Percentiles rank a stretch among this genome's conserved stretches.
Evolutionary conservation across 208 protist species (phyloP).

Genomic region (Trypanosoma conorhini): DNA sequence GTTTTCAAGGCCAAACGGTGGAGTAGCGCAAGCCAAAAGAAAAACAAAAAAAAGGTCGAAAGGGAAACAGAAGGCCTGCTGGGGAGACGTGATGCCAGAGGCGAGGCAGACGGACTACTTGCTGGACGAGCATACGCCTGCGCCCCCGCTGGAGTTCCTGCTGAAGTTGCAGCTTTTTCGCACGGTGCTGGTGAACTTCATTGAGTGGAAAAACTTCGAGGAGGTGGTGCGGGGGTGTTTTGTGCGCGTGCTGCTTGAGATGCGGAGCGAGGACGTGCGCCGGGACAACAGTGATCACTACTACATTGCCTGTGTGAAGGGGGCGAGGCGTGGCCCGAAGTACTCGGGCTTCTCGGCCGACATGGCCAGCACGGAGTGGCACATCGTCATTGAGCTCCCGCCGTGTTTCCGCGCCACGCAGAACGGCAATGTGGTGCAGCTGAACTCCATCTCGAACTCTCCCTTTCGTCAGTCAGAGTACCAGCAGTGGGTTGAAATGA

Average conservation of each 20-base stretch:
- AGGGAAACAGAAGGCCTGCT: not conserved
- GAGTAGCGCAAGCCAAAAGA: not conserved
- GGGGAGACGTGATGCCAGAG: constrained; percentile 13
- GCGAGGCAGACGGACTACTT: constrained; percentile 16
- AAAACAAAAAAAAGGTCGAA: not conserved
- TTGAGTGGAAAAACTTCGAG: constrained; percentile 85
- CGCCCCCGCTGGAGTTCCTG: constrained; percentile 68
- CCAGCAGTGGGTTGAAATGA: constrained; percentile 82
- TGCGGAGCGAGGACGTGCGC: constrained; percentile 75
- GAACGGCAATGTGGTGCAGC: constrained; percentile 88
- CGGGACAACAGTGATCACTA: constrained; percentile 85
- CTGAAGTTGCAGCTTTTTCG: constrained; percentile 87
- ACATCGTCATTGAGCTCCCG: constrained; percentile 91
- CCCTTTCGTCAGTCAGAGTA: constrained; percentile 86
- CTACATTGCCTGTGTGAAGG: constrained; percentile 89
- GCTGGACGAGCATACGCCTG: constrained; percentile 28
- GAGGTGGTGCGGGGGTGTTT: constrained; percentile 86
- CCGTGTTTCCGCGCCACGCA: constrained; percentile 82
- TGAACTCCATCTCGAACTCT: constrained; percentile 92
- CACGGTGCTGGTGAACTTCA: constrained; percentile 82
- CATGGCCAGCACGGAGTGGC: constrained; percentile 78
- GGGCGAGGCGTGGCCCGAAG: constrained; percentile 60
- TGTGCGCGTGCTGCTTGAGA: constrained; percentile 89
- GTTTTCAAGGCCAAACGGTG: not conserved
- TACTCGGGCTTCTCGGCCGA: constrained; percentile 91